phyloP scores from a whole-genome alignment of 148 eudicot genomes.

The Hydrangea macrophylla region DNA sequence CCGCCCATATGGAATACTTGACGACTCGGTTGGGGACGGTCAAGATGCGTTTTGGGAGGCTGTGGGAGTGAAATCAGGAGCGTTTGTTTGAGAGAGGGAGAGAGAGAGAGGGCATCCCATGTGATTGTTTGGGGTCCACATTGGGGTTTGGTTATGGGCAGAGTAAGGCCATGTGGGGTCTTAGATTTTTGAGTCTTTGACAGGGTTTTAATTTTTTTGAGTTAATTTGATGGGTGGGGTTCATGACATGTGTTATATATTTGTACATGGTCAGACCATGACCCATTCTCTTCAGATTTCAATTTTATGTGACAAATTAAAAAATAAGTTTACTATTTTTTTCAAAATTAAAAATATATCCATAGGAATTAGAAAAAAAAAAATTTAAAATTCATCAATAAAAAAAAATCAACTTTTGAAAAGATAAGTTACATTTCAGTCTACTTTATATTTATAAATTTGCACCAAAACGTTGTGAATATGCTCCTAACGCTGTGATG shows the following conservation, averaged over 20 bases:
- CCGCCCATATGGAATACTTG: constrained; percentile 42
- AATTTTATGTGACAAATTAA: too few relatives aligned
- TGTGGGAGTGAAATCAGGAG: constrained; percentile 18
- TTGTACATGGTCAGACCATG: constrained; percentile 1
- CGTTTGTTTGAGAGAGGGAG: constrained; percentile 15
- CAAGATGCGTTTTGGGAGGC: constrained; percentile 18
- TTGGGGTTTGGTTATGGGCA: constrained; percentile 29
- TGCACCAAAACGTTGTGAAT: too few relatives aligned
- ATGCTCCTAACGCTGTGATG: too few relatives aligned
- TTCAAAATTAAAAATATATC: too few relatives aligned
- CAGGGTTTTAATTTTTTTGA: not conserved
- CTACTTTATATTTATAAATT: too few relatives aligned
- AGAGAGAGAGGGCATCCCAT: constrained; percentile 14
- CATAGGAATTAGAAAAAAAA: too few relatives aligned
- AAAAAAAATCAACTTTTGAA: too few relatives aligned
- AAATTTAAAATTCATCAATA: too few relatives aligned
- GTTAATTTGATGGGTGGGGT: constrained; percentile 12
- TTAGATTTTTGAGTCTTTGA: not conserved
- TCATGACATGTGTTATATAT: constrained; percentile 3
- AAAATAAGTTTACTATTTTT: too few relatives aligned
- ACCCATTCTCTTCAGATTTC: not conserved
- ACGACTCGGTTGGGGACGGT: constrained; percentile 17
- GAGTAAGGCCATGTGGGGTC: constrained; percentile 31
- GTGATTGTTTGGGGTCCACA: constrained; percentile 35
- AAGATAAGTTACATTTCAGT: too few relatives aligned